Evolutionary conservation across 2,329 filamentous ascomycete species (phyloP).

Genomic region (Monosporascus ibericus): DNA sequence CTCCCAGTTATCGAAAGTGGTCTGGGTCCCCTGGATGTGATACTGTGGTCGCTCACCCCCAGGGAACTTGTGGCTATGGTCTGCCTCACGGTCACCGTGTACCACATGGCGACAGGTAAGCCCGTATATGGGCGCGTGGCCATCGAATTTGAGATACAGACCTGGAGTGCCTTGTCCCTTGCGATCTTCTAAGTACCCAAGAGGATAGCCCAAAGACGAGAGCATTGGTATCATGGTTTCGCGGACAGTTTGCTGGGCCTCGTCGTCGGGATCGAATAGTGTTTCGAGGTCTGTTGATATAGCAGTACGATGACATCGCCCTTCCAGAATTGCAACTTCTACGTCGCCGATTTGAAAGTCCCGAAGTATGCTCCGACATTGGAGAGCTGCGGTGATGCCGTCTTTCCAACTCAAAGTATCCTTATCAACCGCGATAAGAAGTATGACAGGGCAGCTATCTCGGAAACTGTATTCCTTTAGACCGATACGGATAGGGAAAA

Average conservation of each 20-base stretch:
- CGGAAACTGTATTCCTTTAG: neutral
- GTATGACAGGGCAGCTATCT: neutral
- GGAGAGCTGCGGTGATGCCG: conserved; percentile 2
- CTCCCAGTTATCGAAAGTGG: too few species aligned
- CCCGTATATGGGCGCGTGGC: too few species aligned
- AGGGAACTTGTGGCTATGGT: too few species aligned
- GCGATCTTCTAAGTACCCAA: conserved; percentile 1
- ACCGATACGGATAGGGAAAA: conserved; percentile 3
- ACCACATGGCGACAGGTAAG: too few species aligned
- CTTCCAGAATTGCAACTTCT: conserved; percentile 5
- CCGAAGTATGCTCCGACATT: conserved; percentile 2
- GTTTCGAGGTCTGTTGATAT: conserved; percentile 1
- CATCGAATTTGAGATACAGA: too few species aligned
- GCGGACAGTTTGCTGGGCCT: neutral
- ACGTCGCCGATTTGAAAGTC: neutral
- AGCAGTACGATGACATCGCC: neutral
- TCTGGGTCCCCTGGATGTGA: too few species aligned
- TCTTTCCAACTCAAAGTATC: conserved; percentile 2
- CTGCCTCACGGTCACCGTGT: too few species aligned
- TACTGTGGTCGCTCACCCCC: too few species aligned
- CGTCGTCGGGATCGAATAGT: neutral
- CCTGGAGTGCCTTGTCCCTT: too few species aligned
- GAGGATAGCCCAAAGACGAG: neutral
- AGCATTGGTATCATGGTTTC: neutral
- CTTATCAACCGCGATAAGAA: conserved; percentile 3